These are phyloP conservation scores for Diaporthe sp. DNA, from an alignment of 2,329 filamentous ascomycete species.

Conservation along the genomic window DNA sequence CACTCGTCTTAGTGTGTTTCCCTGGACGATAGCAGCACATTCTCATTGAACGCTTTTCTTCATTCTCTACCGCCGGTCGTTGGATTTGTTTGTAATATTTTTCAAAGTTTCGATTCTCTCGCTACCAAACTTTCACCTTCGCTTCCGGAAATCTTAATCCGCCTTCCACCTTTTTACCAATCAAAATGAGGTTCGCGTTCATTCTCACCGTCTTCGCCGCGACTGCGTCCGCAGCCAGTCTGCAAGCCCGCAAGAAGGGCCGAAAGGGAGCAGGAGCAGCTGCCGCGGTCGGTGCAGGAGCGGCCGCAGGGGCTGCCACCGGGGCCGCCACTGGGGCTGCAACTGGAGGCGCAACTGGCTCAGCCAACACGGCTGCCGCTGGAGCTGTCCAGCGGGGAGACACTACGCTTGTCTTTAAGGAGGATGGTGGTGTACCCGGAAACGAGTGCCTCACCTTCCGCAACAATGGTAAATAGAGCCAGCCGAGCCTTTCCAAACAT, in stretches of 20 bases:
- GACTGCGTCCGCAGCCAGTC: constrained; percentile 13
- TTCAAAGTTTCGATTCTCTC: constrained; percentile 3
- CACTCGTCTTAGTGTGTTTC: neutral
- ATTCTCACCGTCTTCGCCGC: constrained; percentile 15
- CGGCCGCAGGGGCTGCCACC: neutral
- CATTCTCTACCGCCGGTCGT: constrained; percentile 33
- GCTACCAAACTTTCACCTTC: neutral
- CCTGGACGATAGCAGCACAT: neutral
- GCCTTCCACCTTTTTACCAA: neutral
- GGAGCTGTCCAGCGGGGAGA: constrained; percentile 34
- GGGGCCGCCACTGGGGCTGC: constrained; percentile 23
- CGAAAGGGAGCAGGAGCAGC: neutral
- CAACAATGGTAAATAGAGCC: constrained; percentile 51
- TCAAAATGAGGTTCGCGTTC: constrained; percentile 27
- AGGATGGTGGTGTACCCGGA: constrained; percentile 52
- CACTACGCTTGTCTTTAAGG: constrained; percentile 53
- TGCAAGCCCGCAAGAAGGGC: constrained; percentile 9
- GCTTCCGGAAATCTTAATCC: neutral
- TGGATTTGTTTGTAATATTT: constrained; percentile 3
- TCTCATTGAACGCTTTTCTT: neutral
- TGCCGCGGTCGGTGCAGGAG: neutral
- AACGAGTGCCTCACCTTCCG: constrained; percentile 56
- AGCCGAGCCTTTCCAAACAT: neutral
- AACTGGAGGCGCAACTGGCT: neutral
- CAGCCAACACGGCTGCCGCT: constrained; percentile 15